Base-by-base conservation (phyloP, 2,329 filamentous ascomycete genomes). In the Lizonia empirigonia region DNA sequence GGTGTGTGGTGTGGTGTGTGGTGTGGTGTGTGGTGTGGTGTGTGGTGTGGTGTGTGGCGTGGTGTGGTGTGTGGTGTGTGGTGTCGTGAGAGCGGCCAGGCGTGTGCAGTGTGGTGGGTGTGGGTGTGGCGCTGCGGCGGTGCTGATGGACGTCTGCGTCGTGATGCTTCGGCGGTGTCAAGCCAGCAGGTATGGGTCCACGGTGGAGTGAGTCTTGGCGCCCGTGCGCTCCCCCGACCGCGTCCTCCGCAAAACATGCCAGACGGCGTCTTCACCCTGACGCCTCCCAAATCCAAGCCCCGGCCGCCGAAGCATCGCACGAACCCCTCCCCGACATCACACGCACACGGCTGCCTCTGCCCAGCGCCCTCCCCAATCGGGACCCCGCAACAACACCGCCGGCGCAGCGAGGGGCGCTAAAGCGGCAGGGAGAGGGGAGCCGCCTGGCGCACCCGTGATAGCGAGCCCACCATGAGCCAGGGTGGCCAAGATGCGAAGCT, bases 401-500 rank as follows among this genome's bases (percentile, higher is more conserved):
- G 46, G 44, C 53, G 53, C 56, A 56, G 50, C 45, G 59, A 59
- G 64, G 61, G 61, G 56, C 61, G 63, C 67, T 63, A 67, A 56
- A 53, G 60, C 55, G 62, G 50, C 48, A 54, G 51, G 53, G 55
- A 60, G 60, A 61, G 62, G 58, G 58, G 59, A 59, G 58, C 51
- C 60, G 39, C 59, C 29, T 19, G 40, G 47, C 40, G 34, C 47
- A 44, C 49, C 44, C 53, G 55, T 60, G 56, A 63, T 55, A 62
- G 58, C 53, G 56, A 66, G 63, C 61, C 65, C 69, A 78, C 63
- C 63, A 87, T 86, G 83, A 84, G 80, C 74, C 79, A 82, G 58
- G 76, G 85, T 76, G 90, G 90, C 78, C 91, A 94, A 77, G 94
- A 97, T 85, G 96, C 94, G 79, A 97, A 97, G 85, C 87, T 99